Evolutionary conservation across 2,329 filamentous ascomycete genomes (phyloP).

Genomic region (Juglanconis juglandina): DNA sequence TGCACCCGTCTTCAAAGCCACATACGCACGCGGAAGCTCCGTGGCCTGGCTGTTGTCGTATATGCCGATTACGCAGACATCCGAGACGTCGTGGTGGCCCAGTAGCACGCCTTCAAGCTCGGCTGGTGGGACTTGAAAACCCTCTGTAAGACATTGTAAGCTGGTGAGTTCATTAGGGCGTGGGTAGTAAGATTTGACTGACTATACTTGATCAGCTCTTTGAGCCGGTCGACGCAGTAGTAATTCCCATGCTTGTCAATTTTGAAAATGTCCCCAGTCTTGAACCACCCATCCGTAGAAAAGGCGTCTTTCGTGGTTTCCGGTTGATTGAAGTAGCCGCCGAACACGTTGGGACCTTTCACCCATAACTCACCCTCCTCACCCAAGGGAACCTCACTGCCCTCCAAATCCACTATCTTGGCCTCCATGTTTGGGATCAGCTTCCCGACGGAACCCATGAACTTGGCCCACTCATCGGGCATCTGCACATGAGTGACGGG

Average conservation of each 20-base stretch:
- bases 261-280: conserved; percentile 82
- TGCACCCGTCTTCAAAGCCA: conserved; percentile 47
- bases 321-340: conserved; percentile 73
- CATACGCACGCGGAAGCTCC: conserved; percentile 65
- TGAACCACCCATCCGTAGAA: conserved; percentile 79
- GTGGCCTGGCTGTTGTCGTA: conserved; percentile 59
- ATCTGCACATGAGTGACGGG: conserved; percentile 73
- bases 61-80: conserved; percentile 62
- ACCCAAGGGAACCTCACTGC: conserved; percentile 52
- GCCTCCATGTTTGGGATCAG: conserved; percentile 76
- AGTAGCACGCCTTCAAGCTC: conserved; percentile 54
- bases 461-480: conserved; percentile 72
- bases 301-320: conserved; percentile 69
- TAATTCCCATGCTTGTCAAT: conserved; percentile 76
- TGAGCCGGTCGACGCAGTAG: conserved; percentile 84
- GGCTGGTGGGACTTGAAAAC: conserved; percentile 67
- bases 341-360: conserved; percentile 75
- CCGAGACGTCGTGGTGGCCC: conserved; percentile 42
- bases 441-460: conserved; percentile 74
- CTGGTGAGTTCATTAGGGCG: neutral
- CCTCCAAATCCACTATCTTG: conserved; percentile 70
- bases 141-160: conserved; percentile 50
- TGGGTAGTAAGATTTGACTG: conserved; percentile 23
- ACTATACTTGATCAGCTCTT: conserved; percentile 63
- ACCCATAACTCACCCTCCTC: conserved; percentile 72